These are phyloP conservation scores for Tetrahymena elliotti DNA, from an alignment of 73 alveolate species.

Conservation along the genomic window DNA sequence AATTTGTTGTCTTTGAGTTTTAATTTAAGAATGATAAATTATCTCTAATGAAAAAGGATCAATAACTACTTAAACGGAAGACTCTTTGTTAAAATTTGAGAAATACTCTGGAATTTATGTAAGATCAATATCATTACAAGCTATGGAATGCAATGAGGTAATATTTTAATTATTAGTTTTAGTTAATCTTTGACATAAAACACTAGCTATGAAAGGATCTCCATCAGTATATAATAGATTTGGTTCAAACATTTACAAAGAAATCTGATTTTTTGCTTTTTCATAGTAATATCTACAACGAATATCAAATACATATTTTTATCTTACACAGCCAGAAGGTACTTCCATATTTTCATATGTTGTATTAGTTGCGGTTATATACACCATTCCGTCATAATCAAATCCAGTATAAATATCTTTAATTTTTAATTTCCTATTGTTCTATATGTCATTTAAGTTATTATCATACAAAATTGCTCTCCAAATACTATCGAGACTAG, in stretches of 20 bases:
- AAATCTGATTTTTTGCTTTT: background rate
- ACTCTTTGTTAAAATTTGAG: background rate
- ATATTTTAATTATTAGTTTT: background rate
- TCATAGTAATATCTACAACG: background rate
- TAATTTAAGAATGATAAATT: background rate
- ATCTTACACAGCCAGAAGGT: background rate
- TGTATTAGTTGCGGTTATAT: background rate
- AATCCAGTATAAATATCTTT: background rate
- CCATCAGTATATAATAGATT: background rate
- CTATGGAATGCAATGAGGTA: background rate
- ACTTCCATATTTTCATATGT: background rate
- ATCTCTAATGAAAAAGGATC: background rate
- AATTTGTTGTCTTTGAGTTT: background rate
- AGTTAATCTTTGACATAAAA: background rate
- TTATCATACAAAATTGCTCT: background rate
- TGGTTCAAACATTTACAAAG: background rate
- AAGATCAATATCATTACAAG: background rate
- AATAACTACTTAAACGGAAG: background rate
- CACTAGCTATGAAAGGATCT: background rate
- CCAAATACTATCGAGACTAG: background rate
- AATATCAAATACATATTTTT: background rate
- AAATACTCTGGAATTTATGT: background rate
- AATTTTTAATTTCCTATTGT: background rate
- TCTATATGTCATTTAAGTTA: background rate
- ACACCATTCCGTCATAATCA: background rate